Percentiles rank a stretch among this genome's conserved stretches.
These are phyloP conservation scores for Ophiostoma quercus DNA, from an alignment of 2,329 filamentous ascomycete species.

Conservation along the genomic window DNA sequence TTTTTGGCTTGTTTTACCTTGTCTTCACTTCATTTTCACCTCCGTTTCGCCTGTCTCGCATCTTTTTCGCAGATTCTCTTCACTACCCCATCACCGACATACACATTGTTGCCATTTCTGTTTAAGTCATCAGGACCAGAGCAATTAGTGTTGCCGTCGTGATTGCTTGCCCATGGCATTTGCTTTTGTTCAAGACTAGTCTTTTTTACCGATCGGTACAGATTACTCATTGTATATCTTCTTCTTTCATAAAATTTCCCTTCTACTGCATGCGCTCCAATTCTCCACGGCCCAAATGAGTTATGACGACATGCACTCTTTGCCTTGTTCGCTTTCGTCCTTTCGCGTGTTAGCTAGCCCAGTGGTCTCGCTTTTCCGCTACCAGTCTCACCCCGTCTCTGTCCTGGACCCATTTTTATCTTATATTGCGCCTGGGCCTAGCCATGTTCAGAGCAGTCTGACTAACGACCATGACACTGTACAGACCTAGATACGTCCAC, in stretches of 20 bases:
- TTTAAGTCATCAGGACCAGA: not conserved
- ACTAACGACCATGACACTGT: slow-evolving; percentile 20
- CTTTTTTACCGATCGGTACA: not conserved
- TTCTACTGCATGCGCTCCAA: not conserved
- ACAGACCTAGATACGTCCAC: slow-evolving; percentile 7
- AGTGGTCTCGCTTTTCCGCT: slow-evolving; percentile 10
- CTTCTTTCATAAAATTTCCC: not conserved
- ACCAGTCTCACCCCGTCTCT: not conserved
- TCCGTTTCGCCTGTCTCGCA: not conserved
- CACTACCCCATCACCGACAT: not conserved
- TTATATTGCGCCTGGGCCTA: not conserved
- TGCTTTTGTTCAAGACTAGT: not conserved
- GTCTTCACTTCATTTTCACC: not conserved
- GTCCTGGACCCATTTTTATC: not conserved
- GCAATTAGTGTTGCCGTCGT: not conserved
- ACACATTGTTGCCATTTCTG: not conserved
- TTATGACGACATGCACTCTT: slow-evolving; percentile 11
- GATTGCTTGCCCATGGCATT: not conserved
- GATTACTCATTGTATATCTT: not conserved
- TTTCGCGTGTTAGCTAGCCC: slow-evolving; percentile 3
- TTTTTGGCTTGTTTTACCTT: too few relatives aligned
- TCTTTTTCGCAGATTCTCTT: not conserved
- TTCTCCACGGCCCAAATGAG: not conserved
- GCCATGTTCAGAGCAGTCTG: not conserved
- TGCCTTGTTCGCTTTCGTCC: slow-evolving; percentile 1